Conservation (phyloP, 768 basidiomycete genomes). For the Lactifluus subvellereus region DNA sequence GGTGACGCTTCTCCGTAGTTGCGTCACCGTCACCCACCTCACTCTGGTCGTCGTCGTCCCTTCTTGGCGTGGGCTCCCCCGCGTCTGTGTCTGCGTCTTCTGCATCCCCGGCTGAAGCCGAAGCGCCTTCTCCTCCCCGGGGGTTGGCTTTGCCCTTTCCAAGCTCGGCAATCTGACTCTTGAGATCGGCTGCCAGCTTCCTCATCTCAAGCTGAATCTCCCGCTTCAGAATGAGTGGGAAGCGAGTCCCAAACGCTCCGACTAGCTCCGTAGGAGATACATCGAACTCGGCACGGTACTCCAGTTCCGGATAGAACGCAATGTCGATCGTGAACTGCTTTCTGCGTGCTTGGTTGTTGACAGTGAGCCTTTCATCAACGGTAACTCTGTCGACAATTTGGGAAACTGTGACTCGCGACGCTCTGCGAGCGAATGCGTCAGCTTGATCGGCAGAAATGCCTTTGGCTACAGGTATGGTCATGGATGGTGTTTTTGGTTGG, state of each 20-base stretch:
- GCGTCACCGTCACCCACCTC: conserved; percentile 82
- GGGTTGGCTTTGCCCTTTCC: conserved; percentile 67
- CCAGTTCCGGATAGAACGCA: conserved; percentile 77
- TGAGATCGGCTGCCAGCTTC: conserved; percentile 72
- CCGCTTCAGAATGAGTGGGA: conserved; percentile 75
- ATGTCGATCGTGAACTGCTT: conserved; percentile 79
- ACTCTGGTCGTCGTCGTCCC: conserved; percentile 58
- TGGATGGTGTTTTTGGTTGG: conserved; percentile 95
- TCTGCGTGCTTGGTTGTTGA: conserved; percentile 60
- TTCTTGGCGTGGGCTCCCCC: conserved; percentile 34
- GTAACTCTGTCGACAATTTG: conserved; percentile 79
- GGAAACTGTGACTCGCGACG: conserved; percentile 78
- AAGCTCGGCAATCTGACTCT: conserved; percentile 69
- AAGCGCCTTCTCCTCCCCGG: conserved; percentile 40
- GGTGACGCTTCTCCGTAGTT: conserved; percentile 66
- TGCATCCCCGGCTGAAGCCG: conserved; percentile 46
- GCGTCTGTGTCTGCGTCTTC: conserved; percentile 42
- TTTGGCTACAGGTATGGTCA: conserved; percentile 72
- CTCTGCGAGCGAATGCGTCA: conserved; percentile 80
- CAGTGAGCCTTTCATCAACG: conserved; percentile 72
- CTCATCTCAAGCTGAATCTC: conserved; percentile 86
- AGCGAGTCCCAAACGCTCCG: conserved; percentile 60
- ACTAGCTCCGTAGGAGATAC: conserved; percentile 69
- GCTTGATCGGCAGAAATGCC: conserved; percentile 50
- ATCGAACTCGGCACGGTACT: conserved; percentile 81